Evolutionary conservation across 305 asterid genomes (phyloP).

Genomic region (Petunia hybrid): DNA sequence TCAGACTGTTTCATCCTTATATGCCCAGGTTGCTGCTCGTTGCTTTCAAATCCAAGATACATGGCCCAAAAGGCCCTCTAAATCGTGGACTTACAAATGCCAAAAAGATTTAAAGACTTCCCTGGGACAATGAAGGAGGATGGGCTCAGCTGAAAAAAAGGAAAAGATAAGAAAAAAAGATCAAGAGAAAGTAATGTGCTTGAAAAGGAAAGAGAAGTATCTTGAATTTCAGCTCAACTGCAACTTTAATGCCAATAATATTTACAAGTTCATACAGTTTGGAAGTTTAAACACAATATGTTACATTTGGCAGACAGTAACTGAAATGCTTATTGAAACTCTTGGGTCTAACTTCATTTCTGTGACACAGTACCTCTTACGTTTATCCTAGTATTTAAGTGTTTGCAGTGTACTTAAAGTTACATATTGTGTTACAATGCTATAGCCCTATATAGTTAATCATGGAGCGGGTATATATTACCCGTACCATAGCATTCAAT

Average conservation of each 20-base stretch:
- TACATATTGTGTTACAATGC: background rate
- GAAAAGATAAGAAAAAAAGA: background rate
- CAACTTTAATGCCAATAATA: background rate
- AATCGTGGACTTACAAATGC: background rate
- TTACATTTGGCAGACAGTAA: background rate
- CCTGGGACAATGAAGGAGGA: background rate
- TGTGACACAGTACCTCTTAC: background rate
- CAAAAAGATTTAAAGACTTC: background rate
- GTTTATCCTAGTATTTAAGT: background rate
- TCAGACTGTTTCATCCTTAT: background rate
- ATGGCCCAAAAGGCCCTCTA: background rate
- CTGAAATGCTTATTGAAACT: background rate
- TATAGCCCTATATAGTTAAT: no score
- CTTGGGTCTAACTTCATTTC: constrained; percentile 7
- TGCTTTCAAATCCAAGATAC: constrained; percentile 24
- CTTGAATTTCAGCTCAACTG: background rate
- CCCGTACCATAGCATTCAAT: no score
- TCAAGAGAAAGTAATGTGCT: background rate
- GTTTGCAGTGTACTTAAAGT: constrained; percentile 5
- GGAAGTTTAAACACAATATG: background rate
- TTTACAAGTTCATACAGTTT: background rate
- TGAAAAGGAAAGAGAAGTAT: background rate
- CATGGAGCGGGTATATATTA: no score
- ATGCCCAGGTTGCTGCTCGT: constrained; percentile 14
- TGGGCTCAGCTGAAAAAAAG: background rate